Evolutionary conservation across 345 rosid genomes (phyloP).

Genomic region (Toxicodendron radicans): DNA sequence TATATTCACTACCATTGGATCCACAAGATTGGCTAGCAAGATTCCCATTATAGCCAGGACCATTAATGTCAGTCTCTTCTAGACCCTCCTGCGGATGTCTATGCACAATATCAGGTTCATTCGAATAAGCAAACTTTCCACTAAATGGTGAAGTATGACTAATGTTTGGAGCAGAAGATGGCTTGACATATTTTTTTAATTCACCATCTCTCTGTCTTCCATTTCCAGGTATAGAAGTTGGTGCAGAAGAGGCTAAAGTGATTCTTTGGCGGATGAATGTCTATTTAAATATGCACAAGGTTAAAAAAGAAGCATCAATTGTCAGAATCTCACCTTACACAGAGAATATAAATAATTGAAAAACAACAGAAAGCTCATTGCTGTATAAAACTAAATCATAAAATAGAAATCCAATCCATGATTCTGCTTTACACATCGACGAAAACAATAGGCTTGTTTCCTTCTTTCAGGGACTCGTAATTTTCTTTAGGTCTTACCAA

Average conservation of each 20-base stretch:
- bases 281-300: conserved; percentile 26
- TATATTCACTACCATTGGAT: conserved; percentile 8
- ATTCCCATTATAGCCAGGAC: conserved; percentile 11
- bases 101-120: not conserved
- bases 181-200: conserved; percentile 18
- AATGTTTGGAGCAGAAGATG: conserved; percentile 16
- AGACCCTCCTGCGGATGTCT: conserved; percentile 7
- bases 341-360: not conserved
- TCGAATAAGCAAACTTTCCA: not conserved
- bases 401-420: not conserved
- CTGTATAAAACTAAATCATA: not conserved
- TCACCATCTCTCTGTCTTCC: conserved; percentile 31
- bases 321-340: not conserved
- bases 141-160: conserved; percentile 18
- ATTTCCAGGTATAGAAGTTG: conserved; percentile 23
- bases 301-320: conserved; percentile 6
- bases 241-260: conserved; percentile 40
- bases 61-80: conserved; percentile 27
- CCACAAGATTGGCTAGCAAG: conserved; percentile 1
- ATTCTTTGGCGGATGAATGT: conserved; percentile 59
- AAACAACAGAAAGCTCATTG: not conserved
- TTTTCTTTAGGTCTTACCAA: not conserved
- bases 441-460: no score
- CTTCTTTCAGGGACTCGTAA: not conserved
- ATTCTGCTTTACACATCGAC: not conserved